Base-by-base conservation (phyloP, 164 flowering plant species). In the Chimonanthus praecox region DNA sequence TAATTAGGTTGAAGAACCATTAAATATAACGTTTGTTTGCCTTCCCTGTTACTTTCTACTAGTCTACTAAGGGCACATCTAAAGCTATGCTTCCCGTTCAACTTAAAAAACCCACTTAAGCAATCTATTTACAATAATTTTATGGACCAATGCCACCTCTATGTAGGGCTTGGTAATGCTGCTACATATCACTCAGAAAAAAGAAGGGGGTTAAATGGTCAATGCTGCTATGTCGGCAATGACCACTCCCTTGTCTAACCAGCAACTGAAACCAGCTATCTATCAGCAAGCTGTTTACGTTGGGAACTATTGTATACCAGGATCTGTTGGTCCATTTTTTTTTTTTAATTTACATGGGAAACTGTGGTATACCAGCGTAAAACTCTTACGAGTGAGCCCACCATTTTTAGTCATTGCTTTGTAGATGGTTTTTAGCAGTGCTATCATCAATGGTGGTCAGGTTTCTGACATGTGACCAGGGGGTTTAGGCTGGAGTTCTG, bases 351-450 rank as follows among this genome's bases (percentile, higher is more conserved):
- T 33, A 33, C 33, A 1, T 0, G 33, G 33, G 33, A 33, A 33
- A 33, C 33, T 1, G 2, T 1, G 1, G 33, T 33, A 33, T 33
- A 33, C 33, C 33, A 33, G 33, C 2, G 33, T 33, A 33, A 33
- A 33, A 33, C 33, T 1, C 33, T 33, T 1, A 33, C 33, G 1
- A 1, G 33, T 33, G 33, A 33, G 33, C 33, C 33, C 1, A 33
- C 33, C 33, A 73, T 83, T 87, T 64, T 89, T 80, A 0, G 90
- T 89, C 18, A 80, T 87, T 10, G 83, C 88, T 11, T 84, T 85
- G 16, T 72, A 86, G 2, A 65, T 80, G 0, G 80, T 89, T 72
- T 76, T 33, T 89, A 11, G 75, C 88, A 1, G 72, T 82, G 9
- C 48, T 83, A 21, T 86, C 90, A 2, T 89, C 89, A 47, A 3